These are phyloP conservation scores for Pseudogymnoascus sp. DNA, from an alignment of 2,329 filamentous ascomycete species.

Conservation along the genomic window DNA sequence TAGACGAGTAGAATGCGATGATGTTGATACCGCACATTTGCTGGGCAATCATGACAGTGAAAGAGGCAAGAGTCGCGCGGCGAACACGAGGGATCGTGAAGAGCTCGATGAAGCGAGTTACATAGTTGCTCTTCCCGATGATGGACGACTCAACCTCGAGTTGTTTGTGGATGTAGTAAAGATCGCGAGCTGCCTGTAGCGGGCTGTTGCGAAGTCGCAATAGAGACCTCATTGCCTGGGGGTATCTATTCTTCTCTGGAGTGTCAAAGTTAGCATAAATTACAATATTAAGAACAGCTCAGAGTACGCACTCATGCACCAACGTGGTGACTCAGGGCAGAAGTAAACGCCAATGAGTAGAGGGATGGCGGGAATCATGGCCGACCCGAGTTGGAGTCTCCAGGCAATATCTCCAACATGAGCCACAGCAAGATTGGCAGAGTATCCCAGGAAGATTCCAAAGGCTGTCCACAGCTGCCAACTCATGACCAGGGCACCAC, in stretches of 20 bases:
- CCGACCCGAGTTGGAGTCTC: slow-evolving; percentile 58
- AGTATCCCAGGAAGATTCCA: slow-evolving; percentile 60
- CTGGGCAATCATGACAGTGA: slow-evolving; percentile 60
- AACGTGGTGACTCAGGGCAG: slow-evolving; percentile 59
- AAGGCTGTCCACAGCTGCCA: slow-evolving; percentile 48
- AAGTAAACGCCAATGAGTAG: slow-evolving; percentile 55
- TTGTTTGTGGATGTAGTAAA: slow-evolving; percentile 53
- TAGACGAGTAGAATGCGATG: slow-evolving; percentile 52
- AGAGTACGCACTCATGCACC: slow-evolving; percentile 44
- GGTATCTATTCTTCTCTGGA: slow-evolving; percentile 45
- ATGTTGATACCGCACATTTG: slow-evolving; percentile 44
- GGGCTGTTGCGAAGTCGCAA: slow-evolving; percentile 49
- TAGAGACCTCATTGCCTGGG: slow-evolving; percentile 49
- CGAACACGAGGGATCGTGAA: slow-evolving; percentile 62
- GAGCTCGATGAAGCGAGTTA: slow-evolving; percentile 54
- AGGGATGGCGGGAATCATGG: slow-evolving; percentile 53
- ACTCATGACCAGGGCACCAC: slow-evolving; percentile 49
- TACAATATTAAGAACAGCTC: background rate
- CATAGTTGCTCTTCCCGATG: slow-evolving; percentile 44
- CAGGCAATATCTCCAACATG: slow-evolving; percentile 52
- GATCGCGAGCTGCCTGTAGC: slow-evolving; percentile 54
- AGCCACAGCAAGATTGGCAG: slow-evolving; percentile 57
- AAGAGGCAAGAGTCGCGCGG: slow-evolving; percentile 66
- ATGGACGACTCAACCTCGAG: slow-evolving; percentile 39
- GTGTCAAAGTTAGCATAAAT: background rate